Evolutionary conservation across 2,329 filamentous ascomycete genomes (phyloP).

Genomic region (Chalaropsis thielavioides): DNA sequence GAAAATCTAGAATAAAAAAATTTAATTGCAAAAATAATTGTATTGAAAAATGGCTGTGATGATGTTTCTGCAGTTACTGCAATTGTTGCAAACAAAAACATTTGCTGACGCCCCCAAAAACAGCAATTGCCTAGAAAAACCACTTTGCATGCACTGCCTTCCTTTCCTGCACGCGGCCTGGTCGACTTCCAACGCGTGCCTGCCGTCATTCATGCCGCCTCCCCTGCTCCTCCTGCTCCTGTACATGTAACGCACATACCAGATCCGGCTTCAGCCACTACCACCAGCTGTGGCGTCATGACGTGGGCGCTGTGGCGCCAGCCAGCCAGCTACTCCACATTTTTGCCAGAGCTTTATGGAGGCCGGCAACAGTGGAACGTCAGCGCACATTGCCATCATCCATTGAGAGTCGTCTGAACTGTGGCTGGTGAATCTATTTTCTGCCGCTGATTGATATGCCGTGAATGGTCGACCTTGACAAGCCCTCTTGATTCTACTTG

Average conservation of each 20-base stretch:
- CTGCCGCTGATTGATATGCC: too few species aligned
- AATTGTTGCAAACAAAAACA: not conserved
- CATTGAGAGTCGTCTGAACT: too few species aligned
- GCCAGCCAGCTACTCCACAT: not conserved
- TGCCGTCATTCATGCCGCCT: too few species aligned
- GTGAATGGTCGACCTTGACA: too few species aligned
- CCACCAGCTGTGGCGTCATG: not conserved
- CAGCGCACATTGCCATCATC: too few species aligned
- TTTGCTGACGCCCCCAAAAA: not conserved
- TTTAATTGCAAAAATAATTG: not conserved
- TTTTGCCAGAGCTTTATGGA: not conserved
- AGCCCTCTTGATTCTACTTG: too few species aligned
- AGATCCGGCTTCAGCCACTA: not conserved
- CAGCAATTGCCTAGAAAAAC: not conserved
- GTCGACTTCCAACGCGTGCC: not conserved
- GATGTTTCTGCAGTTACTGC: not conserved
- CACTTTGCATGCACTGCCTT: conserved; percentile 14
- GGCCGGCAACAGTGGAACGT: too few species aligned
- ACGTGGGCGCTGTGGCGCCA: not conserved
- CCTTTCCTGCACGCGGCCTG: not conserved
- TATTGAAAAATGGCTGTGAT: not conserved
- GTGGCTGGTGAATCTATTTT: too few species aligned
- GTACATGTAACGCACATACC: not conserved
- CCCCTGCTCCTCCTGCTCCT: too few species aligned
- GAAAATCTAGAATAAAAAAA: not conserved